Conservation (phyloP, 2,329 filamentous ascomycete genomes). For the Epichloe gansuensis region DNA sequence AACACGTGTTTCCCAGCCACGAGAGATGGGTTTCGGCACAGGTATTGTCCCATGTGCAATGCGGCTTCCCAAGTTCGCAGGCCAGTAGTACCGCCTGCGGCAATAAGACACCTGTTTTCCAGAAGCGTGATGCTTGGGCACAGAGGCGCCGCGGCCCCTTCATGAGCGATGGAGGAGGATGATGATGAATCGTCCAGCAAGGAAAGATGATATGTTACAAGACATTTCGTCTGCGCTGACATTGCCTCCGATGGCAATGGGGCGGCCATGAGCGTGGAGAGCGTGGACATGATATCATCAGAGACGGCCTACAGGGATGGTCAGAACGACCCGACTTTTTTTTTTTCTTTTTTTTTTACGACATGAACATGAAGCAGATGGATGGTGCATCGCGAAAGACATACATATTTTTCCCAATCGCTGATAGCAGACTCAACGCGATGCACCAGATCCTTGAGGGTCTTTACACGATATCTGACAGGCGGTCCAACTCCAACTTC, state of each 20-base stretch:
- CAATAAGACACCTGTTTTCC: conserved; percentile 56
- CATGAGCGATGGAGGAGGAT: not conserved
- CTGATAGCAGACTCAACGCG: conserved; percentile 62
- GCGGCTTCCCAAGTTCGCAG: conserved; percentile 73
- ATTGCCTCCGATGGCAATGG: conserved; percentile 50
- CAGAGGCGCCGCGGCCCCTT: not conserved
- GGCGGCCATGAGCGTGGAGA: conserved; percentile 51
- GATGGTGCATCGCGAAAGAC: conserved; percentile 21
- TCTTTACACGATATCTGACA: conserved; percentile 53
- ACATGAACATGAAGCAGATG: not conserved
- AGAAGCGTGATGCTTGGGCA: conserved; percentile 44
- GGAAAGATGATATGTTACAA: conserved; percentile 56
- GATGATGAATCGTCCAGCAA: conserved; percentile 14
- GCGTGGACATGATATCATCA: conserved; percentile 59
- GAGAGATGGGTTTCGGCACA: conserved; percentile 34
- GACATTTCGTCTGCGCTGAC: conserved; percentile 57
- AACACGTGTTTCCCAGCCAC: conserved; percentile 46
- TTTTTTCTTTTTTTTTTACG: not conserved
- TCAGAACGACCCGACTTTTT: conserved; percentile 12
- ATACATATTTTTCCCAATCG: conserved; percentile 80
- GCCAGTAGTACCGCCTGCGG: conserved; percentile 60
- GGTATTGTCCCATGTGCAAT: conserved; percentile 57
- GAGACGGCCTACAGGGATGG: conserved; percentile 55
- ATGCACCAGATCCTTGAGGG: conserved; percentile 59
- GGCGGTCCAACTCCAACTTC: conserved; percentile 49